Conservation (phyloP, 2,329 filamentous ascomycete species). For the Colletotrichum sp. region DNA sequence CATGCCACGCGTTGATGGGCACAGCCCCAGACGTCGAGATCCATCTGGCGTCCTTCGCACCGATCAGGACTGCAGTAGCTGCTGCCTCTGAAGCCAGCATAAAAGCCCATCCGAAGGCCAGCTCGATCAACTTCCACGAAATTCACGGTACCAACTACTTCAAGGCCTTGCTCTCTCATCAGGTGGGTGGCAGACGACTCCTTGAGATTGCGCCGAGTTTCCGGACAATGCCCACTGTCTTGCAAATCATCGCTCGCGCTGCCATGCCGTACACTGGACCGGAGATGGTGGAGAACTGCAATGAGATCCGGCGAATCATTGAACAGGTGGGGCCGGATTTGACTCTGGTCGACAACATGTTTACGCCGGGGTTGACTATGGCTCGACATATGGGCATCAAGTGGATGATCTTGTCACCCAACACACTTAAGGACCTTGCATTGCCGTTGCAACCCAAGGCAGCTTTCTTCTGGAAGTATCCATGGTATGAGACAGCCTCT, state of each 20-base stretch:
- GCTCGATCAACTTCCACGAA: not conserved
- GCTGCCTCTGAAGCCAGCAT: not conserved
- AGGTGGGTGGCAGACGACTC: not conserved
- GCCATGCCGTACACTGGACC: slow-evolving; percentile 2
- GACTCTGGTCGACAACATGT: slow-evolving; percentile 13
- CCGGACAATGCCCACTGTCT: not conserved
- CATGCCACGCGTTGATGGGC: slow-evolving; percentile 21
- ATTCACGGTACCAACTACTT: not conserved
- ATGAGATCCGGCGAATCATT: not conserved
- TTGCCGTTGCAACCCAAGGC: not conserved
- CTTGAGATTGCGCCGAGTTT: not conserved
- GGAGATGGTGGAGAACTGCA: not conserved
- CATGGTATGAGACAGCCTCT: slow-evolving; percentile 30
- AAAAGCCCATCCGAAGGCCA: not conserved
- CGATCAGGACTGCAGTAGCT: not conserved
- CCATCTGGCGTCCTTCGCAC: slow-evolving; percentile 15
- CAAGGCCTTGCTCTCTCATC: not conserved
- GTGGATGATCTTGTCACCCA: not conserved
- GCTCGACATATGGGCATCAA: not conserved
- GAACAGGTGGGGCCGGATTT: slow-evolving; percentile 6
- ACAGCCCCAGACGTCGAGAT: not conserved
- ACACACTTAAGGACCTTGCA: not conserved
- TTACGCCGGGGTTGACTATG: slow-evolving; percentile 12
- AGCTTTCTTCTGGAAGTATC: slow-evolving; percentile 39
- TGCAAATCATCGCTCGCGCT: not conserved